Base-by-base conservation (phyloP, 495 filamentous ascomycete species). In the Hypoxylon cercidicola region DNA sequence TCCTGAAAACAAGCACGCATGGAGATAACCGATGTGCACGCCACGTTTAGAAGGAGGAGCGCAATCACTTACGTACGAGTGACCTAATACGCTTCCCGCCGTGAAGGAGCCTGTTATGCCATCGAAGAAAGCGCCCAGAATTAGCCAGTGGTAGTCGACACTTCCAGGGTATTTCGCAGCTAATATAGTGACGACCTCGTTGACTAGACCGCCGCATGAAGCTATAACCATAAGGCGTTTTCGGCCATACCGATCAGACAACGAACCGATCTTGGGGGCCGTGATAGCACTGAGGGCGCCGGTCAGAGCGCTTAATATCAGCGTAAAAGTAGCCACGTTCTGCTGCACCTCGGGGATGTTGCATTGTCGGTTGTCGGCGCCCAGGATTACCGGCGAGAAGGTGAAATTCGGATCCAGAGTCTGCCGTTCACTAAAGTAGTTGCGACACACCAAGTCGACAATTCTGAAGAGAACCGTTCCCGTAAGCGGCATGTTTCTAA, bases 201-300 rank as follows among this genome's bases (percentile, higher is more conserved):
- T 82, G 0, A 86, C 46, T 0, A 97, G 79, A 39, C 87, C 84
- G 8, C 92, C 93, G 1, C 85, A 71, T 11, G 88, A 88, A 19
- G 86, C 83, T 30, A 91, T 64, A 12, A 88, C 82, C 53, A 98
- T 85, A 35, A 97, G 70, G 15, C 71, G 79, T 43, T 87, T 91
- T 45, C 95, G 85, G 1, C 95, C 95, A 77, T 93, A 91, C 5
- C 91, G 88, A 79, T 99, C 95, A 1, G 94, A 97, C 18, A 97
- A 76, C 0, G 88, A 83, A 2, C 95, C 95, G 4, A 99, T 74
- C 56, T 90, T 91, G 2, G 95, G 95, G 44, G 89, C 89, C 19
- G 87, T 87, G 63, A 97, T 69, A 6, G 93, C 92, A 52, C 83
- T 82, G 2, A 97, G 74, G 3, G 89, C 77, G 1, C 93, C 94